A percentile compares a stretch with the other conserved stretches of the same genome.
These are phyloP conservation scores for Trichothecium roseum DNA, from an alignment of 2,329 filamentous ascomycete genomes.

Conservation along the genomic window DNA sequence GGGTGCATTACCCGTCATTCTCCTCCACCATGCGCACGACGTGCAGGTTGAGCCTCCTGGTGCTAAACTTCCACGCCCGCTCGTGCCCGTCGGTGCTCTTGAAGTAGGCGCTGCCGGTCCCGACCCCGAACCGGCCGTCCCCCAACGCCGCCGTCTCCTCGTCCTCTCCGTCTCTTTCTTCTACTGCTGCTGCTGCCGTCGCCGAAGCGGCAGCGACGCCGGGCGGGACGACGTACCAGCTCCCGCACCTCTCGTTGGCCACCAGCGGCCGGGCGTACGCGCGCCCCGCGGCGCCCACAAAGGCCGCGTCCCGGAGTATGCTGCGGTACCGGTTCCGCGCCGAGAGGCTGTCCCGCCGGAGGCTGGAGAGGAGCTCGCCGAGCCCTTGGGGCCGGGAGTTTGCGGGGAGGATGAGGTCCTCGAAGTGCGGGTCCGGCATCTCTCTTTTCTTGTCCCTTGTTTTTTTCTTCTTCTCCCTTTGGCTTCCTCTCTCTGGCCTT, in stretches of 20 bases:
- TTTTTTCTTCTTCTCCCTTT: not conserved
- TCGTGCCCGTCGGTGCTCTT: slow-evolving; percentile 96
- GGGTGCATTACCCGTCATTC: slow-evolving; percentile 65
- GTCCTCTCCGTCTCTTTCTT: slow-evolving; percentile 35
- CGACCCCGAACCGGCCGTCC: slow-evolving; percentile 46
- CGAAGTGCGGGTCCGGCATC: slow-evolving; percentile 14
- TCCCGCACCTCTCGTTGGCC: slow-evolving; percentile 90
- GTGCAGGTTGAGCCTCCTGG: slow-evolving; percentile 74
- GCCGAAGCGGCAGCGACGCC: no score
- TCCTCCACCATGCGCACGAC: slow-evolving; percentile 57
- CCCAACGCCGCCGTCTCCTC: slow-evolving; percentile 95
- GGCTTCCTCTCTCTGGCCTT: not conserved
- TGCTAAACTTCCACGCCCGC: slow-evolving; percentile 83
- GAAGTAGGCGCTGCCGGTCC: slow-evolving; percentile 77
- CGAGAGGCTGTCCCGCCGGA: slow-evolving; percentile 68
- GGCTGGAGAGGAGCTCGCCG: slow-evolving; percentile 57
- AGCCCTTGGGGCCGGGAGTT: slow-evolving; percentile 49
- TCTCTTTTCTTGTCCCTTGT: not conserved
- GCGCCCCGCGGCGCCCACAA: slow-evolving; percentile 53
- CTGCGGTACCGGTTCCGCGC: slow-evolving; percentile 74
- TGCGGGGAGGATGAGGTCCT: slow-evolving; percentile 38
- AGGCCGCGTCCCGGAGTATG: slow-evolving; percentile 65
- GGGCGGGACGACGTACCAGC: slow-evolving; percentile 98
- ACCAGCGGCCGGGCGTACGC: slow-evolving; percentile 57
- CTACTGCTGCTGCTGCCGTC: no score